Evolutionary conservation across 345 rosid species (phyloP), one percentile per base, ranked within the genome.

Genomic region (Toxicodendron radicans): DNA sequence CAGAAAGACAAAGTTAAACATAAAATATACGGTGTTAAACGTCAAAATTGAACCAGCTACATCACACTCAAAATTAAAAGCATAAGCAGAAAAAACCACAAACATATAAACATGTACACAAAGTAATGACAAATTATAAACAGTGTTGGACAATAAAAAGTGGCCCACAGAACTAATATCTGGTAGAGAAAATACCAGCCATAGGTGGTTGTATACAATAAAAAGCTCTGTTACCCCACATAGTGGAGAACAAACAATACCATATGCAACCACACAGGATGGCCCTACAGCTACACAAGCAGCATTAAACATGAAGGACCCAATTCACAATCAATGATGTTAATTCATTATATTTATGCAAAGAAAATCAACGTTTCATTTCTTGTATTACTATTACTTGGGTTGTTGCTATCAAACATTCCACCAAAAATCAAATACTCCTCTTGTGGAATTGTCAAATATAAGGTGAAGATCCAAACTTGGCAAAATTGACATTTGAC

Each of bases 331-430:
- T 2, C 38, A 1, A n/a, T 49, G 41, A 58, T 18, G 59, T 33
- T 24, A 24, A 64, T 58, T 59, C 64, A 32, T 64, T 56, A 12
- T 65, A 33, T 1, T 11, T 16, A 51, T 30, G 41, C 27, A 43
- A 65, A 49, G 21, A 58, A 38, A 49, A 30, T n/a, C 33, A 21
- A 49, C 20, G 13, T 52, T 74, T 46, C 60, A 43, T 12, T 74
- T 46, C 53, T 30, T 12, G 64, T 57, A 48, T 58, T 66, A 46
- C 63, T 64, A 61, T 49, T 64, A 12, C 73, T 73, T 41, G 7
- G 59, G 79, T 73, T 72, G 73, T 75, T 72, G 71, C 86, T 57
- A 80, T 78, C 75, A 56, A 54, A 61, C 69, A 70, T 80, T 73
- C 70, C 59, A 61, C 48, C 18, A 16, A 21, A 57, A 61, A 73